Evolutionary conservation across 164 flowering plant species (phyloP).

Genomic region (Taxillus chinensis): DNA sequence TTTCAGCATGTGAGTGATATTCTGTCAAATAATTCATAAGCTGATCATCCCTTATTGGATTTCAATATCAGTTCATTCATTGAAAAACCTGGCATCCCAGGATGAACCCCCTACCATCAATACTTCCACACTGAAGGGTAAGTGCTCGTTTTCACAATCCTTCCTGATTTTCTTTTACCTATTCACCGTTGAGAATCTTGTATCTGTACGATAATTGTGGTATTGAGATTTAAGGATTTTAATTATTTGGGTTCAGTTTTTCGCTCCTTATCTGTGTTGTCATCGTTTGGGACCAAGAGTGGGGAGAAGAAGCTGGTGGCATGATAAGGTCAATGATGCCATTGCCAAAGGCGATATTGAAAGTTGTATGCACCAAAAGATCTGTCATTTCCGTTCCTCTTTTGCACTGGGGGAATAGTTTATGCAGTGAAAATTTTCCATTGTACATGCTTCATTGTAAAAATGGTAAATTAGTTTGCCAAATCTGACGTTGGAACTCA

Average conservation of each 20-base stretch:
- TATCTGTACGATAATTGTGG: neutral
- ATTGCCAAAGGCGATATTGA: conserved; percentile 1
- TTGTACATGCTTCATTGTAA: no score
- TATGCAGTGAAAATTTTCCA: no score
- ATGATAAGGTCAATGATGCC: conserved; percentile 10
- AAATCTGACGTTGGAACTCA: no score
- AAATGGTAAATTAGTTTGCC: no score
- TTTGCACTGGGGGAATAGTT: neutral
- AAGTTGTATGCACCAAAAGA: neutral
- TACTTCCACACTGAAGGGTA: conserved; percentile 48
- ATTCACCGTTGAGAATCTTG: neutral
- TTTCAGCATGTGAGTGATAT: no score
- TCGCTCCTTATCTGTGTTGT: conserved; percentile 67
- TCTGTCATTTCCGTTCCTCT: neutral
- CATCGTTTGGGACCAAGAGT: conserved; percentile 70
- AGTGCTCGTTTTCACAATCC: conserved; percentile 11
- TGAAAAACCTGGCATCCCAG: conserved; percentile 73
- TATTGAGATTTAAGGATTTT: neutral
- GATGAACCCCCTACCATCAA: conserved; percentile 47
- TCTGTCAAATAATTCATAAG: neutral
- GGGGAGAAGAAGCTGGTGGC: conserved; percentile 53
- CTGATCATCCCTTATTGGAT: conserved; percentile 9
- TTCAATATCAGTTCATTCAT: conserved; percentile 47
- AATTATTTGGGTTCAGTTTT: conserved; percentile 41
- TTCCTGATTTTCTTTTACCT: neutral